phyloP scores from a whole-genome alignment of 2,329 filamentous ascomycete genomes.

The Metarhizium album region DNA sequence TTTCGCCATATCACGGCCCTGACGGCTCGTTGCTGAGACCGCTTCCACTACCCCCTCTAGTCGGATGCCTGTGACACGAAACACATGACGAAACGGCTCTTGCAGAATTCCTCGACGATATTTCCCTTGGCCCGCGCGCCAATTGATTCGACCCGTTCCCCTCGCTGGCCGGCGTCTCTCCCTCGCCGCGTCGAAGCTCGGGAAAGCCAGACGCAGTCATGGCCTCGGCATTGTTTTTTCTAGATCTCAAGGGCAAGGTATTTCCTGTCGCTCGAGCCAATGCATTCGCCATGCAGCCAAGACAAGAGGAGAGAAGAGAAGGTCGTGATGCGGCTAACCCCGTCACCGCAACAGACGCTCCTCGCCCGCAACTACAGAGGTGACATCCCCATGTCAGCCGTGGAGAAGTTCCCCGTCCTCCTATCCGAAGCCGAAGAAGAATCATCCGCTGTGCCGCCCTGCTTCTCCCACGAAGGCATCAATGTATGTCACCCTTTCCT shows the following conservation, averaged over 20 bases:
- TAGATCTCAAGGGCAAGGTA: slow-evolving; percentile 99
- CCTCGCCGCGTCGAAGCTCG: background rate
- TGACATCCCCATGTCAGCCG: slow-evolving; percentile 97
- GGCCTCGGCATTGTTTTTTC: slow-evolving; percentile 97
- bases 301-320: background rate
- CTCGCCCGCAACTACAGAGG: slow-evolving; percentile 96
- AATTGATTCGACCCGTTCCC: slow-evolving; percentile 12
- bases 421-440: slow-evolving; percentile 98
- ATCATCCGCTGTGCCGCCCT: slow-evolving; percentile 91
- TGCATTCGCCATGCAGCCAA: too few species aligned
- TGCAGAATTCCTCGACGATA: slow-evolving; percentile 2
- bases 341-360: slow-evolving; percentile 59
- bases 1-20: background rate
- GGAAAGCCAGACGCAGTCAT: slow-evolving; percentile 38
- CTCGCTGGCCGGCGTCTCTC: background rate
- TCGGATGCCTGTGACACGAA: background rate
- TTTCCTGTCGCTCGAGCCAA: background rate
- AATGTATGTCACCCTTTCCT: slow-evolving; percentile 52
- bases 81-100: slow-evolving; percentile 1
- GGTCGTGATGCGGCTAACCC: background rate
- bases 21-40: background rate
- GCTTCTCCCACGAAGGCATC: slow-evolving; percentile 97
- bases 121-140: slow-evolving; percentile 15
- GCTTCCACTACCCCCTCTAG: background rate
- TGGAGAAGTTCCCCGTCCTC: slow-evolving; percentile 93